phyloP scores from a whole-genome alignment of 176 grass and related monocot genomes.

The Eleusine indica region DNA sequence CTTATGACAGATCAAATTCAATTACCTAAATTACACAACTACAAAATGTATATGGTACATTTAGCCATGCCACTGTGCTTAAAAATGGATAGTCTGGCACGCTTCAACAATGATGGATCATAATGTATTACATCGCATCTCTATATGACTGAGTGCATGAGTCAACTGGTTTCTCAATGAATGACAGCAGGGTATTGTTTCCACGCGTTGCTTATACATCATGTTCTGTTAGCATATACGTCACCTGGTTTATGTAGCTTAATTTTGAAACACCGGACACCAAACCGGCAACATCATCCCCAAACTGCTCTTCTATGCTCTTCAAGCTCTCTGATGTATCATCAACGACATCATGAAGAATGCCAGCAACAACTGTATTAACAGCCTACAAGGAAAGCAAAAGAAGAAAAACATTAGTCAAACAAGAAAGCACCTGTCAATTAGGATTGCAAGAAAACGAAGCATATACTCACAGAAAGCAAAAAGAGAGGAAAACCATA shows the following conservation, averaged over 20 bases:
- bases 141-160: not conserved
- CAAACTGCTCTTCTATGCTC: conserved; percentile 82
- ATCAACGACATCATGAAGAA: conserved; percentile 96
- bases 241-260: conserved; percentile 98
- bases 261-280: conserved; percentile 95
- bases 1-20: conserved; percentile 14
- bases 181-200: conserved; percentile 23
- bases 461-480: conserved; percentile 27
- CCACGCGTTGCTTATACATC: conserved; percentile 13
- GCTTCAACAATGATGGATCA: conserved; percentile 17
- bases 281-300: conserved; percentile 77
- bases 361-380: conserved; percentile 88
- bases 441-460: conserved; percentile 21
- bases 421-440: conserved; percentile 23
- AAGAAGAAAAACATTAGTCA: conserved; percentile 25
- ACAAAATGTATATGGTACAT: conserved; percentile 1
- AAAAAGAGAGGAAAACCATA: conserved; percentile 40
- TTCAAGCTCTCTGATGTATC: conserved; percentile 86
- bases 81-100: conserved; percentile 1
- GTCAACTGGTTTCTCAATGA: conserved; percentile 14
- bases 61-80: conserved; percentile 2
- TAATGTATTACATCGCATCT: conserved; percentile 32
- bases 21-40: conserved; percentile 18
- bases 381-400: conserved; percentile 64
- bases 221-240: conserved; percentile 31